Evolutionary conservation across 1,284 basidiomycete genomes (phyloP), one percentile per base, ranked within the genome.

Genomic region (Fomitopsis palustris): DNA sequence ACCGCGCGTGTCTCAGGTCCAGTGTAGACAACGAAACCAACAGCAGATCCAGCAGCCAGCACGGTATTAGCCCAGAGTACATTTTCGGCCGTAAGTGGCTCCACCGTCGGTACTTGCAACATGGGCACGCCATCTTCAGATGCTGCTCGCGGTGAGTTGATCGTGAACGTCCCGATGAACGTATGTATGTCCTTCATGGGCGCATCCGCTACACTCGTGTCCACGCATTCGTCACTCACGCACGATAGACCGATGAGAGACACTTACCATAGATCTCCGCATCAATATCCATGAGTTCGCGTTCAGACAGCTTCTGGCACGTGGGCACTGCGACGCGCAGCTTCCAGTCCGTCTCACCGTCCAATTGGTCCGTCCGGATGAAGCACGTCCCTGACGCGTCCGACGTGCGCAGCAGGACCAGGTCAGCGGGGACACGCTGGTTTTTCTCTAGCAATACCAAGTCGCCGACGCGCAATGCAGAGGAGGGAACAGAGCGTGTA

Each of bases 261-360:
- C 45, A 65, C 82, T 61, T 62, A 90, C 90, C 91, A 65, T 95
- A 96, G 4, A 96, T 84, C 62, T 92, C 90, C 0, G 92, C 95
- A 64, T 93, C 88, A 14, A 96, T 75, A 7, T 79, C 74, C 23
- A 91, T 80, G 3, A 99, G 73, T 25, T 89, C 88, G 19, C 77
- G 77, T 65, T 92, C 80, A 41, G 79, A 84, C 61, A 96, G 74
- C 66, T 86, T 86, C 76, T 98, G 95, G 31, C 90, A 93, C 27
- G 88, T 81, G 1, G 89, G 84, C 3, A 97, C 88, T 0, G 96
- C 96, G 1, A 98, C 88, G 10, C 93, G 87, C 54, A 98, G 78
- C 74, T 99, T 99, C 97, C 97, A 99, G 69, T 99, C 97, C 1
- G 97, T 99, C 75, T 99, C 97, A 47, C 97, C 97, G 67, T 99